Evolutionary conservation across 1,284 basidiomycete genomes (phyloP).

Genomic region (Cutaneotrichosporon spelunceum): DNA sequence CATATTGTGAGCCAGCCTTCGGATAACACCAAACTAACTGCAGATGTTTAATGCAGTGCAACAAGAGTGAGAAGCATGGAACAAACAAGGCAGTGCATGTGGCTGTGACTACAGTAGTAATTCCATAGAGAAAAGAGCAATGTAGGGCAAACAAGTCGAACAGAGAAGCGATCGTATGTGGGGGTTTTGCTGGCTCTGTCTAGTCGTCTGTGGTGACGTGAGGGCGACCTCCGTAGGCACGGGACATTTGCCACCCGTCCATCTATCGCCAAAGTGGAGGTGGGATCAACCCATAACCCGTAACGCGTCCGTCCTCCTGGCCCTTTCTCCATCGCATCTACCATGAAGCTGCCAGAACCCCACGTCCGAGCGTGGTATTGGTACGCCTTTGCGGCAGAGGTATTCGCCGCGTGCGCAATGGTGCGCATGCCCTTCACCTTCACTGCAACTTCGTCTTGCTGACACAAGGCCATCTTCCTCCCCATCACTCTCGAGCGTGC

Average conservation of each 20-base stretch:
- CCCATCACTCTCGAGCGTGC: slow-evolving; percentile 50
- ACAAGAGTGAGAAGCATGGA: not conserved
- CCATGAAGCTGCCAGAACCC: slow-evolving; percentile 14
- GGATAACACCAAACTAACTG: not conserved
- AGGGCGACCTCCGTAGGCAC: too few species aligned
- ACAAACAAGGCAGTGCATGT: not conserved
- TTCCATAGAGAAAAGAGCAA: slow-evolving; percentile 2
- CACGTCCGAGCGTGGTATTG: slow-evolving; percentile 47
- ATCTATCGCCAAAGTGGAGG: not conserved
- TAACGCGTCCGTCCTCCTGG: not conserved
- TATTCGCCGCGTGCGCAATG: slow-evolving; percentile 45
- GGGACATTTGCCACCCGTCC: not conserved
- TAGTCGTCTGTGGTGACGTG: too few species aligned
- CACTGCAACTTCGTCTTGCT: not conserved
- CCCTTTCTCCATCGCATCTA: not conserved
- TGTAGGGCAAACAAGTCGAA: slow-evolving; percentile 4
- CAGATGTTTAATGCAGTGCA: slow-evolving; percentile 4
- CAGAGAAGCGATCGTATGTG: not conserved
- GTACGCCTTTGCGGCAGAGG: slow-evolving; percentile 49
- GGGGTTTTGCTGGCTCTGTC: too few species aligned
- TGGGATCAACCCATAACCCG: not conserved
- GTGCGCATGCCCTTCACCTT: slow-evolving; percentile 20
- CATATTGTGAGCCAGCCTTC: slow-evolving; percentile 64
- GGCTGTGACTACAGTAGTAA: not conserved
- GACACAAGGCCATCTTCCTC: slow-evolving; percentile 45